These are phyloP conservation scores for Agroathelia rolfsii DNA, from an alignment of 1,284 basidiomycete genomes.

Conservation along the genomic window DNA sequence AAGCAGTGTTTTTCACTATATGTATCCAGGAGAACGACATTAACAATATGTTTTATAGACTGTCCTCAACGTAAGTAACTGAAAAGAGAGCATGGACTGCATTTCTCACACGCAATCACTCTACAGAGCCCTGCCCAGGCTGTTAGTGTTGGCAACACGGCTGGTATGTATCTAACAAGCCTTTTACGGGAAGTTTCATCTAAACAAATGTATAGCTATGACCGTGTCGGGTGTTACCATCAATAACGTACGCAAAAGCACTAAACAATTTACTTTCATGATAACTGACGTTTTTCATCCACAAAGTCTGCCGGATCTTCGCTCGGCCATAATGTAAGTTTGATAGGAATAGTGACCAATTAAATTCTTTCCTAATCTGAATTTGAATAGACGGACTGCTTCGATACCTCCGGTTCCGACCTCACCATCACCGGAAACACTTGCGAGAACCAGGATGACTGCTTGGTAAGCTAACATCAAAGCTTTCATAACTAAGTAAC, in stretches of 20 bases:
- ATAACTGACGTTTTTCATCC: constrained; percentile 6
- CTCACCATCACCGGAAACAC: constrained; percentile 1
- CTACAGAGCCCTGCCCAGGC: constrained; percentile 11
- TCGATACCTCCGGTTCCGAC: constrained; percentile 3
- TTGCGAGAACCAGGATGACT: constrained; percentile 3
- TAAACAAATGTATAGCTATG: neutral
- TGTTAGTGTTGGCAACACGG: constrained; percentile 3
- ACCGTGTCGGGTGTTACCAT: constrained; percentile 1
- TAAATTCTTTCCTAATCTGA: neutral
- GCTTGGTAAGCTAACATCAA: neutral
- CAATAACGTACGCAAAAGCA: neutral
- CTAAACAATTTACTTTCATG: constrained; percentile 2
- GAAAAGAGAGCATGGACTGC: too few species aligned
- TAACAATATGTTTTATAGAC: neutral
- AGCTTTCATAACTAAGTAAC: neutral
- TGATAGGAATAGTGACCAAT: neutral
- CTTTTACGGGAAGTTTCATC: too few species aligned
- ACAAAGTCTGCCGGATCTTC: constrained; percentile 1
- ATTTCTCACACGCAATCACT: constrained; percentile 7
- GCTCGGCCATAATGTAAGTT: constrained; percentile 3
- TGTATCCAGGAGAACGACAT: too few species aligned
- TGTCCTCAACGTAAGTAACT: constrained; percentile 3
- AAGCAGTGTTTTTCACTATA: neutral
- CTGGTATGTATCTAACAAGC: too few species aligned
- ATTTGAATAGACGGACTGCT: constrained; percentile 2